phyloP scores from a whole-genome alignment of 768 basidiomycete species.

The Fistulinella prunicolor region DNA sequence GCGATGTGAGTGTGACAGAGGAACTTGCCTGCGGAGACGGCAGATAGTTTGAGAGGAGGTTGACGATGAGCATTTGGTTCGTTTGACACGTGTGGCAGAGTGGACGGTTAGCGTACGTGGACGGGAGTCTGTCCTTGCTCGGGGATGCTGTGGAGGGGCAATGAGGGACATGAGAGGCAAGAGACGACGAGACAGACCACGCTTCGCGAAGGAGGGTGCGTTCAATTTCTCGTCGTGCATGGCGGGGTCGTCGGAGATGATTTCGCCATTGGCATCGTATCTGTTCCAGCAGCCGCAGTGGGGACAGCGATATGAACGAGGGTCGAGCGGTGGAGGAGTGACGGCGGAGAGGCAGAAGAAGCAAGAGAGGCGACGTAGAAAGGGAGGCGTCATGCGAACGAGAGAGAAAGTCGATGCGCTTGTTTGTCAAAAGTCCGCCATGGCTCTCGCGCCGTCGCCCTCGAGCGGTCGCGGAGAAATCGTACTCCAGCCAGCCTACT shows the following conservation, averaged over 20 bases:
- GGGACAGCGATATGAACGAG: constrained; percentile 61
- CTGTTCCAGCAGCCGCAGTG: constrained; percentile 74
- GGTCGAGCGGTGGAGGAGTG: constrained; percentile 42
- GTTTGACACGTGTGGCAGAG: constrained; percentile 90
- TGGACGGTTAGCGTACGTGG: constrained; percentile 50
- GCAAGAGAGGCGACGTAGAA: constrained; percentile 62
- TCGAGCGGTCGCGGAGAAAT: constrained; percentile 59
- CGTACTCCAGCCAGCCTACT: constrained; percentile 70
- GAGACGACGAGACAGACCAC: constrained; percentile 46
- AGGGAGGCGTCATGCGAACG: constrained; percentile 21
- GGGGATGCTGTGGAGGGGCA: constrained; percentile 50
- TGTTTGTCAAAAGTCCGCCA: constrained; percentile 21
- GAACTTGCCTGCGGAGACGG: constrained; percentile 67
- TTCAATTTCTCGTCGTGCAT: constrained; percentile 84
- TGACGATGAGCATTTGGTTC: constrained; percentile 87
- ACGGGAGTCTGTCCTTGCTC: constrained; percentile 66
- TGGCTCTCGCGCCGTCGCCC: constrained; percentile 51
- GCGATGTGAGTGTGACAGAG: neutral
- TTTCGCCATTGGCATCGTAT: constrained; percentile 68
- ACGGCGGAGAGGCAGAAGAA: constrained; percentile 65
- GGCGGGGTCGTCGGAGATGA: constrained; percentile 81
- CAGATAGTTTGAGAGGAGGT: constrained; percentile 86
- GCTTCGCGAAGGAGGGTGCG: constrained; percentile 60
- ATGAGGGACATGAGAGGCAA: neutral
- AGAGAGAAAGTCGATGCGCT: neutral